Evolutionary conservation across 176 grass and related monocot species (phyloP), one percentile per base, ranked within the genome.

Genomic region (Rhipidocladum racemiflorum): DNA sequence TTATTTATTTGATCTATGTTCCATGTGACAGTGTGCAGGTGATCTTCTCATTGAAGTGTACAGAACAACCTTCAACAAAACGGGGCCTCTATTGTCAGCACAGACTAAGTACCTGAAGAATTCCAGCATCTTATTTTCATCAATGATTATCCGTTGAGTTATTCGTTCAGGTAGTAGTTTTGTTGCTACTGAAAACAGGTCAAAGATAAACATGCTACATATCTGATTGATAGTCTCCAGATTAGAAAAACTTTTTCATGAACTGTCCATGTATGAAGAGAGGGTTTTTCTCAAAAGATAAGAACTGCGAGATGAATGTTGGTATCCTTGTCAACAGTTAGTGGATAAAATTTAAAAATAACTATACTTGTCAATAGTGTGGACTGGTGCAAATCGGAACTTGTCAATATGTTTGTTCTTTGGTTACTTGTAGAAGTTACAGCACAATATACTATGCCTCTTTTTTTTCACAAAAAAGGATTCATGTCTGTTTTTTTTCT

Each of bases 41-140:
- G 87, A 91, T 85, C 81, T 89, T 45, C 81, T 94, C 15, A 75
- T 91, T 27, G 87, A 87, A 39, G 67, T 80, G 15, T 91, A 94
- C 61, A 94, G 63, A 76, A 78, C 77, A 27, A 48, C 57, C 21
- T 91, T 94, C 74, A 86, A 67, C 53, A 94, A 87, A 84, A 94
- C 91, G 83, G 92, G 11, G 92, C 89, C 12, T 91, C 91, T 49
- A 84, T 94, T 39, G 87, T 88, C 5, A 61, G 86, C 45, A 91
- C 79, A 56, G 77, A 85, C 54, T 79, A 91, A 69, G 86, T 94
- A 82, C 13, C 12, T 72, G 8, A 35, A 18, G 3, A 75, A 62
- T 21, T 46, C 15, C 61, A 16, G 0, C 42, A 0, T 65, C 38
- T 27, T 72, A 36, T 7, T 64, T 81, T 76, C 9, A 46, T 77